Base-by-base conservation (phyloP, 768 basidiomycete species). In the Postia placenta region DNA sequence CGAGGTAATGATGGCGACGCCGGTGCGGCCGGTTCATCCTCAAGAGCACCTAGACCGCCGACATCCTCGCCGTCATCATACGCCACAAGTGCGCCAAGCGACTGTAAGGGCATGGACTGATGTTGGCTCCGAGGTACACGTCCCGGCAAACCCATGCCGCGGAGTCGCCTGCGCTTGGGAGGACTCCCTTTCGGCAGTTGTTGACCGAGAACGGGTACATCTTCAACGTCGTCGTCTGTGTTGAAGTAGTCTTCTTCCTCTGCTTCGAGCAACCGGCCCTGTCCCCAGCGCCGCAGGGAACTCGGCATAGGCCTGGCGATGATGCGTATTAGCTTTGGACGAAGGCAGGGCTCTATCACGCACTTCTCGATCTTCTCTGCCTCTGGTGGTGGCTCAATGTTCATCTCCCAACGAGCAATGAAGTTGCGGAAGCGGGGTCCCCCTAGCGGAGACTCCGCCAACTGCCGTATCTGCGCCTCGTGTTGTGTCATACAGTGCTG, bases 201-300 rank as follows among this genome's bases (percentile, higher is more conserved):
- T 7, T 62, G 36, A 59, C 51, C 48, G 59, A 49, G 57, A 66
- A 69, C 61, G 17, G 66, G 63, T 27, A 67, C 62, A 19, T 63
- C 19, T 19, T 67, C 74, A 56, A 92, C 92, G 37, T 92, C 88
- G 53, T 92, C 91, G 35, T 89, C 88, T 24, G 72, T 76, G 58
- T 94, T 92, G 76, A 96, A 97, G 70, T 96, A 98, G 51, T 85
- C 80, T 64, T 98, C 94, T 64, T 98, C 94, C 52, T 89, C 87
- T 4, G 74, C 74, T 54, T 90, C 89, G 49, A 82, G 65, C 27
- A 68, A 63, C 26, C 76, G 76, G 37, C 74, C 76, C 48, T 66
- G 62, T 27, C 64, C 64, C 60, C 59, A 64, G 36, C 55, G 56
- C 30, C 67, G 59, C 22, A 60, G 57, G 35, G 55, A 53, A 19